Percentiles rank a stretch among this genome's conserved stretches.
Conservation (phyloP, 164 flowering plant genomes). For the Paratinospora sagittata region DNA sequence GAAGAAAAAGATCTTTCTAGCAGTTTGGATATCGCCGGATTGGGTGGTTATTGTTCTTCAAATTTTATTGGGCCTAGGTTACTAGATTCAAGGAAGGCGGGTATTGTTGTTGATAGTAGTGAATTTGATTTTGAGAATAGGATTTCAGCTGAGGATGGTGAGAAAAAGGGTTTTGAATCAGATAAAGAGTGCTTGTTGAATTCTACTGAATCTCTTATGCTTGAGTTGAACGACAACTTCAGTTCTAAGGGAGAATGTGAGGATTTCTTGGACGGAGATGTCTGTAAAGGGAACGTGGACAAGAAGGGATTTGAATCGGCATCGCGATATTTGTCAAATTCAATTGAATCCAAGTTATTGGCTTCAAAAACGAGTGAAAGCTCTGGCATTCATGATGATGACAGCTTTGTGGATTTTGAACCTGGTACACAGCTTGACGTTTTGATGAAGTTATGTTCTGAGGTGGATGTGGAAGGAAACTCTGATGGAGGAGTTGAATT, state of each 20-base stretch:
- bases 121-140: neutral
- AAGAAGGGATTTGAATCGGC: conserved; percentile 7
- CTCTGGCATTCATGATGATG: conserved; percentile 9
- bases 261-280: neutral
- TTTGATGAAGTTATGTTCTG: conserved; percentile 52
- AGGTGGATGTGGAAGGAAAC: conserved; percentile 18
- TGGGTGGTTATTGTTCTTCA: conserved; percentile 5
- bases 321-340: conserved; percentile 15
- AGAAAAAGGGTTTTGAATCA: neutral
- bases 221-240: neutral
- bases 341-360: conserved; percentile 33
- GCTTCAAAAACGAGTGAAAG: conserved; percentile 8
- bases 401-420: conserved; percentile 33
- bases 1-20: neutral
- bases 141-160: neutral
- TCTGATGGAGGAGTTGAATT: conserved; percentile 4
- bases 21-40: neutral
- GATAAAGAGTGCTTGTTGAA: conserved; percentile 1
- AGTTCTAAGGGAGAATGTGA: conserved; percentile 3
- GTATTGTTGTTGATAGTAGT: neutral
- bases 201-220: neutral
- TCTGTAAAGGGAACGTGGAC: neutral
- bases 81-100: conserved; percentile 9
- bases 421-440: conserved; percentile 49
- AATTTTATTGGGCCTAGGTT: conserved; percentile 17